Evolutionary conservation across 1,139 yeast species (phyloP).

Genomic region (Saccharomyces hybrid): DNA sequence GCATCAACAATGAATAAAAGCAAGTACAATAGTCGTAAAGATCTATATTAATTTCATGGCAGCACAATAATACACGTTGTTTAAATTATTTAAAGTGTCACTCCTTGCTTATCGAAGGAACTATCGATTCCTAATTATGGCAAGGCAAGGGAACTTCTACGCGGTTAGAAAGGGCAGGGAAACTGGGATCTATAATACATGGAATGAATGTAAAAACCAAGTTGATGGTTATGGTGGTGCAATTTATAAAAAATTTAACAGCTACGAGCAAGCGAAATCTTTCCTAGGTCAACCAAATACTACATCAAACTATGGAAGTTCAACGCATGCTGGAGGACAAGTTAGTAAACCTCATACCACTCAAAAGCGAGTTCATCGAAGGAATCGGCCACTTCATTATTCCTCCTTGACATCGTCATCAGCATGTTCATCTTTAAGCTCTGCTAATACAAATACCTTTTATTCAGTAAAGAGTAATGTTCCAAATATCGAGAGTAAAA

Average conservation of each 20-base stretch:
- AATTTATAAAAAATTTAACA: constrained; percentile 44
- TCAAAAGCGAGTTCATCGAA: neutral
- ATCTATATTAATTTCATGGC: neutral
- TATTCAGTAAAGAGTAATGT: constrained; percentile 40
- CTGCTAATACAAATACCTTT: neutral
- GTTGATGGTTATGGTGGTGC: constrained; percentile 52
- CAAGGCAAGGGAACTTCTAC: constrained; percentile 33
- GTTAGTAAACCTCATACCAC: neutral
- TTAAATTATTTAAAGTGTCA: neutral
- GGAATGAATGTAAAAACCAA: constrained; percentile 44
- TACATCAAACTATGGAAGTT: neutral
- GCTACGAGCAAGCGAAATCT: constrained; percentile 38
- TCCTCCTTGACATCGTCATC: neutral
- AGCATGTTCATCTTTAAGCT: neutral
- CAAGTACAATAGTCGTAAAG: neutral
- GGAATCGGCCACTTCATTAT: neutral
- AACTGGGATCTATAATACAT: constrained; percentile 44
- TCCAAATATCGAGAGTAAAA: constrained; percentile 24
- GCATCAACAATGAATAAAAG: neutral
- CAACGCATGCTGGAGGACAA: no score
- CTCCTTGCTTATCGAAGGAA: neutral
- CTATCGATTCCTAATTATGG: constrained; percentile 7
- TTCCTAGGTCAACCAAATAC: constrained; percentile 27
- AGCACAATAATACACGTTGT: neutral
- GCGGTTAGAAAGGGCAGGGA: constrained; percentile 54